A percentile compares a stretch with the other conserved stretches of the same genome.
phyloP scores from a whole-genome alignment of 148 eudicot species.

The Suaeda aralocaspica region DNA sequence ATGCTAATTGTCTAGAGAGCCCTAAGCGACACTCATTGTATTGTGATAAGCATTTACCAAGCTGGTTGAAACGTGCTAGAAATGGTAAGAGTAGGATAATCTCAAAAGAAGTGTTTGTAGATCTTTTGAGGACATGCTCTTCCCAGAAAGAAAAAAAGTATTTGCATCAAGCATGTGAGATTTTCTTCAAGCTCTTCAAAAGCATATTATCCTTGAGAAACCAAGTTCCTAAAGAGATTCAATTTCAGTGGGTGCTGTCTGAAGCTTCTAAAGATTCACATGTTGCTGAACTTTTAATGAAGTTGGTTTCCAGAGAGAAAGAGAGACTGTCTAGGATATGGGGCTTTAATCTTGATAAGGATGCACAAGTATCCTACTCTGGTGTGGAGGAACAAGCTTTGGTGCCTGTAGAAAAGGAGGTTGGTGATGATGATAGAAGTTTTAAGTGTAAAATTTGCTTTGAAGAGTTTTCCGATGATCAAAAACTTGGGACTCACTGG shows the following conservation, averaged over 20 bases:
- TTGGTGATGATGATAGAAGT: conserved; percentile 35
- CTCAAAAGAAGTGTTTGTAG: conserved; percentile 84
- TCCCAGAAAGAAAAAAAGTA: conserved; percentile 58
- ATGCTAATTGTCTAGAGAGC: conserved; percentile 51
- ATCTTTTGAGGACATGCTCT: conserved; percentile 61
- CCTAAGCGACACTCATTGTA: conserved; percentile 67
- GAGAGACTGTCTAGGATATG: conserved; percentile 64
- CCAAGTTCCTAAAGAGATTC: conserved; percentile 83
- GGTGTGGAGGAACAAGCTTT: conserved; percentile 30
- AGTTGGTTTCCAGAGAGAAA: conserved; percentile 74
- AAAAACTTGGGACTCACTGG: conserved; percentile 72
- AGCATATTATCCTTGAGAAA: conserved; percentile 70
- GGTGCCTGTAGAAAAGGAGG: conserved; percentile 33
- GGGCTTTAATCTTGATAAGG: conserved; percentile 49
- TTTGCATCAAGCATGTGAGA: conserved; percentile 90
- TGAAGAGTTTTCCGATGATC: conserved; percentile 52
- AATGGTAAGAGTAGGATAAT: conserved; percentile 92
- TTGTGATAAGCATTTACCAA: conserved; percentile 91
- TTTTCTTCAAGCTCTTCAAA: conserved; percentile 80
- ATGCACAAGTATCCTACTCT: conserved; percentile 30
- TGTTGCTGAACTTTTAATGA: conserved; percentile 52
- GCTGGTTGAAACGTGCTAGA: conserved; percentile 99
- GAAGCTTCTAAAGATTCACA: conserved; percentile 86
- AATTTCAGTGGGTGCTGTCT: conserved; percentile 83
- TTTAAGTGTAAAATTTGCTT: conserved; percentile 76